These are phyloP conservation scores for Parafenestella ontariensis DNA, from an alignment of 2,329 filamentous ascomycete species.

Conservation along the genomic window DNA sequence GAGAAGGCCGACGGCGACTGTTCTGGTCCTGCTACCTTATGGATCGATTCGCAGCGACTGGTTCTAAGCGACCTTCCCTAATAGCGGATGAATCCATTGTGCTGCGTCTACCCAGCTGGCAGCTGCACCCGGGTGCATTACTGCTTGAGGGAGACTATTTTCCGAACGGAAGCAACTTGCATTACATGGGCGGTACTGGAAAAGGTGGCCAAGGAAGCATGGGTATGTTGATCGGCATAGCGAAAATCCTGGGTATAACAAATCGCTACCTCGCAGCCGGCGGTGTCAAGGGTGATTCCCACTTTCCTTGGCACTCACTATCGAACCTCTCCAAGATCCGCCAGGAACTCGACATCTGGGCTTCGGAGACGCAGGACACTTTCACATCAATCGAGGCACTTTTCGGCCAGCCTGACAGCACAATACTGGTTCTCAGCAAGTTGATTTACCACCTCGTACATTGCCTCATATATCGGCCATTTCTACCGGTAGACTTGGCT, in stretches of 20 bases:
- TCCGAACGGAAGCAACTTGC: constrained; percentile 77
- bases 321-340: constrained; percentile 87
- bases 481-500: constrained; percentile 81
- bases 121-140: constrained; percentile 65
- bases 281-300: constrained; percentile 86
- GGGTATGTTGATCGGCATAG: constrained; percentile 84
- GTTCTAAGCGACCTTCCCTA: constrained; percentile 81
- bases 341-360: constrained; percentile 85
- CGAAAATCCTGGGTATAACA: constrained; percentile 80
- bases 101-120: constrained; percentile 78
- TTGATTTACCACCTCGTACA: constrained; percentile 87
- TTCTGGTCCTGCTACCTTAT: constrained; percentile 92
- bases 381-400: constrained; percentile 78
- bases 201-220: constrained; percentile 77
- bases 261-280: constrained; percentile 85
- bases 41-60: constrained; percentile 82
- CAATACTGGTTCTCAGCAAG: constrained; percentile 81
- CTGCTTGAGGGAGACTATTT: constrained; percentile 81
- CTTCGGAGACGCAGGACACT: constrained; percentile 78
- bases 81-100: constrained; percentile 79
- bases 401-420: constrained; percentile 80
- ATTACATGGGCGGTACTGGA: constrained; percentile 72
- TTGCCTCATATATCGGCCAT: constrained; percentile 85
- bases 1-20: constrained; percentile 77
- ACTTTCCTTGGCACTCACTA: constrained; percentile 88